Evolutionary conservation across 1,139 yeast genomes (phyloP), one percentile per base, ranked within the genome.

Genomic region (Kodamaea suecica): DNA sequence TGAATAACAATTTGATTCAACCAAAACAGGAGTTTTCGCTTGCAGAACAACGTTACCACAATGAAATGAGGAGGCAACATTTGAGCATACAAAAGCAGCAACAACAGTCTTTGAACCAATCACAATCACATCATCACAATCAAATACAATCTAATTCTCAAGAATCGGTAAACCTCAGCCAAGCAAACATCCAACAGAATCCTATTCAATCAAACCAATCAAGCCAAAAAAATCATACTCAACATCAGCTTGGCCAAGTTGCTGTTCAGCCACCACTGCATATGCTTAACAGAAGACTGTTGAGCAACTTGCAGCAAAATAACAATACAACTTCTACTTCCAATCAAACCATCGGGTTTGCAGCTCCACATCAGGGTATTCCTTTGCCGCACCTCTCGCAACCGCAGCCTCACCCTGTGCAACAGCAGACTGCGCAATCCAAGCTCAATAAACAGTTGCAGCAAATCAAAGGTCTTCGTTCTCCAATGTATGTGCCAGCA

Each of bases 401-500:
- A n/a, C 34, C 36, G 13, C 35, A 30, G 20, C 40, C 40, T 17
- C 33, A 33, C 19, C 39, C 33, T 17, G 27, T 25, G 7, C 36
- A 26, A 12, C 35, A 27, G 10, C 32, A 31, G 21, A 5, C 27
- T 10, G 31, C 13, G 23, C 20, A 7, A 7, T n/a, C 17, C 28
- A 32, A 33, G 15, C 32, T 25, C 31, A 34, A 31, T 34, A 51
- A 60, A 41, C 61, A 61, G 35, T 48, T 70, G 26, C 73, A 78
- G 49, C 87, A 81, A 45, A 76, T 82, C 33, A 76, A 76, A 43
- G 80, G 80, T 17, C 86, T 87, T 38, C 76, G 88, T 50, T 81
- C 84, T 49, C 97, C 97, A 5, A 66, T 88, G 67, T 88, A 87
- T 53, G 72, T 84, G 0, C 97, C 97, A 0, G 96, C 96, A 0